A percentile compares a stretch with the other conserved stretches of the same genome.
Evolutionary conservation across 2,329 filamentous ascomycete genomes (phyloP).

Genomic region (Lomentospora prolificans): DNA sequence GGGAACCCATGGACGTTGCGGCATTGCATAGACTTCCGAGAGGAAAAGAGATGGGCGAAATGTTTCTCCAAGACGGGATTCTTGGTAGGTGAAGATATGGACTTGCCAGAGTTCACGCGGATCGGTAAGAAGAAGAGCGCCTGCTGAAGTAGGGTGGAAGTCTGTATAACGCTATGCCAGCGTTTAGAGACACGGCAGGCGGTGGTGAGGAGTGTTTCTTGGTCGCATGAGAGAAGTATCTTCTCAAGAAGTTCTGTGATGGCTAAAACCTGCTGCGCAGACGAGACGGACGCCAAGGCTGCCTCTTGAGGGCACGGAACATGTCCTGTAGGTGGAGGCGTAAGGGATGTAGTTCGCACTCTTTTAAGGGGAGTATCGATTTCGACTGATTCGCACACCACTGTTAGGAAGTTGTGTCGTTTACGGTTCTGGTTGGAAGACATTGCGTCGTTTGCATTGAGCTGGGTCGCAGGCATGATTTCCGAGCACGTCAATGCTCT

Average conservation of each 20-base stretch:
- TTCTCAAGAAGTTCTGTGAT: constrained; percentile 19
- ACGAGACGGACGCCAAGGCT: background rate
- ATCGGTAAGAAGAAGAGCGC: constrained; percentile 5
- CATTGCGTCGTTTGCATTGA: background rate
- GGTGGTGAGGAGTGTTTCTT: constrained; percentile 17
- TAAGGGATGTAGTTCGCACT: background rate
- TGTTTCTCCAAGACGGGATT: constrained; percentile 7
- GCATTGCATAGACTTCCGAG: background rate
- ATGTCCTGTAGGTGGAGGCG: background rate
- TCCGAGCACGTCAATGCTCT: too few relatives aligned
- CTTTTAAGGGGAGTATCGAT: background rate
- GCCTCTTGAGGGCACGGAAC: background rate
- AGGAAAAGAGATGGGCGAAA: constrained; percentile 1
- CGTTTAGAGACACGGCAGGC: constrained; percentile 15
- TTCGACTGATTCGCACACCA: background rate
- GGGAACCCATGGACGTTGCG: constrained; percentile 4
- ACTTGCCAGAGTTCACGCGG: background rate
- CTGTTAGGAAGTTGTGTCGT: background rate
- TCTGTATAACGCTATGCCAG: constrained; percentile 13
- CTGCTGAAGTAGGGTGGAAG: constrained; percentile 10
- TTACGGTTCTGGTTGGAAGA: background rate
- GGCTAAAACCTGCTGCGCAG: constrained; percentile 10
- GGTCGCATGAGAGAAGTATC: constrained; percentile 17
- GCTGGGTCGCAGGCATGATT: background rate
- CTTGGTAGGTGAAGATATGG: background rate